A percentile compares a stretch with the other conserved stretches of the same genome.
Conservation (phyloP, 1,284 basidiomycete species). For the Ustilago shanxiensis region DNA sequence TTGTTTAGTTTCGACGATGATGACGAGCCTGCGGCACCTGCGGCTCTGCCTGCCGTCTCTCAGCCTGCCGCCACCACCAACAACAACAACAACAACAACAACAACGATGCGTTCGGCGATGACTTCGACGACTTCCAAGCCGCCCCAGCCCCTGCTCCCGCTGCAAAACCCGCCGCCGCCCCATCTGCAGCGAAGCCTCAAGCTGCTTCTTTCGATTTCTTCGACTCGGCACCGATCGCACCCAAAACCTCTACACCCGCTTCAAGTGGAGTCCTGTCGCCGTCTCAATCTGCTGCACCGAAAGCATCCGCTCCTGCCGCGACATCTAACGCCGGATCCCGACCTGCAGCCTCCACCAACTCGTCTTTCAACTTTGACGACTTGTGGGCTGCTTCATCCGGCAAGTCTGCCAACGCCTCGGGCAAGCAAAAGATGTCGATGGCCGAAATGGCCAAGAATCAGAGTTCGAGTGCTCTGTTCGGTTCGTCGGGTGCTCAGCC, state of each 20-base stretch:
- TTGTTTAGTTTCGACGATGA: slow-evolving; percentile 85
- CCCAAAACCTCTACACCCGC: slow-evolving; percentile 20
- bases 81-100: slow-evolving; percentile 28
- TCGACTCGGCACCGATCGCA: slow-evolving; percentile 67
- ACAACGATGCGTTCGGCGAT: slow-evolving; percentile 57
- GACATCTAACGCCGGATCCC: slow-evolving; percentile 5
- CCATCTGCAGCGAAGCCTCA: slow-evolving; percentile 70
- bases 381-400: slow-evolving; percentile 87
- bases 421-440: slow-evolving; percentile 67
- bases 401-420: slow-evolving; percentile 63
- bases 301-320: slow-evolving; percentile 42
- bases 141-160: slow-evolving; percentile 33
- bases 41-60: slow-evolving; percentile 42
- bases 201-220: slow-evolving; percentile 73
- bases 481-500: slow-evolving; percentile 20
- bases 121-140: slow-evolving; percentile 64
- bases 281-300: slow-evolving; percentile 23
- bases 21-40: slow-evolving; percentile 64
- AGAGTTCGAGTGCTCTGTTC: slow-evolving; percentile 58
- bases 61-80: slow-evolving; percentile 5
- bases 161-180: slow-evolving; percentile 76
- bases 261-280: slow-evolving; percentile 23
- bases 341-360: slow-evolving; percentile 40
- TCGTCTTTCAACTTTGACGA: slow-evolving; percentile 79
- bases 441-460: slow-evolving; percentile 69